These are phyloP conservation scores for Herpetomonas tarakana DNA, from an alignment of 208 protist genomes.

Conservation along the genomic window DNA sequence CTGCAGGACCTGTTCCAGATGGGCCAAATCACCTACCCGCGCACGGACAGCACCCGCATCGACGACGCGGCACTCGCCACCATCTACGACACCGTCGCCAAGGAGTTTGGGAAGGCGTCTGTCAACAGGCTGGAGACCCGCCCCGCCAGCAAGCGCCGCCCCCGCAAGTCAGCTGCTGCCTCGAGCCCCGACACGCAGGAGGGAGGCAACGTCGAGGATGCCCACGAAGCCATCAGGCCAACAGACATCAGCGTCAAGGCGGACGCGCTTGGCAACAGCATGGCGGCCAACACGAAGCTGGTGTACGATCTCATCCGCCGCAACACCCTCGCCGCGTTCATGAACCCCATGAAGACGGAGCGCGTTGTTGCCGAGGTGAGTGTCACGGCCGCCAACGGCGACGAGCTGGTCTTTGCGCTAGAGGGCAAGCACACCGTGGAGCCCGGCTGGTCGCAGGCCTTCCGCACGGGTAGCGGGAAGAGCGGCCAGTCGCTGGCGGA, in stretches of 20 bases:
- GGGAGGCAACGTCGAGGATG: constrained; percentile 82
- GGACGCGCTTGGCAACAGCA: constrained; percentile 39
- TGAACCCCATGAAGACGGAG: constrained; percentile 77
- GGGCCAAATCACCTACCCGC: constrained; percentile 89
- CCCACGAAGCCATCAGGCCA: constrained; percentile 90
- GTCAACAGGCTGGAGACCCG: constrained; percentile 79
- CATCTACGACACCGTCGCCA: constrained; percentile 98
- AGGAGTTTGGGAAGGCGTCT: constrained; percentile 95
- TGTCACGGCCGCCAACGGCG: constrained; percentile 43
- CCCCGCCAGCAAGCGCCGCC: constrained; percentile 69
- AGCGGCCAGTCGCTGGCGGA: constrained; percentile 9
- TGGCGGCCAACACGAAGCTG: constrained; percentile 49
- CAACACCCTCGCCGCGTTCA: constrained; percentile 82
- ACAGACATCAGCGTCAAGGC: constrained; percentile 75
- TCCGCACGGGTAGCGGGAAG: constrained; percentile 26
- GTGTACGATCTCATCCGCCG: constrained; percentile 83
- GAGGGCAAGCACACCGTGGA: constrained; percentile 72
- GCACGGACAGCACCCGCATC: constrained; percentile 88
- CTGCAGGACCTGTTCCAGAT: constrained; percentile 89
- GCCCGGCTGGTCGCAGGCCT: constrained; percentile 77
- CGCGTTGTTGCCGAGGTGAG: constrained; percentile 46
- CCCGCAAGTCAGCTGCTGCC: no score
- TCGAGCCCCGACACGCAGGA: constrained; percentile 36
- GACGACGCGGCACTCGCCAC: constrained; percentile 95
- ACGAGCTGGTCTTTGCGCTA: constrained; percentile 51